phyloP scores from a whole-genome alignment of 2,329 filamentous ascomycete genomes.

The Aspergillus sp. region DNA sequence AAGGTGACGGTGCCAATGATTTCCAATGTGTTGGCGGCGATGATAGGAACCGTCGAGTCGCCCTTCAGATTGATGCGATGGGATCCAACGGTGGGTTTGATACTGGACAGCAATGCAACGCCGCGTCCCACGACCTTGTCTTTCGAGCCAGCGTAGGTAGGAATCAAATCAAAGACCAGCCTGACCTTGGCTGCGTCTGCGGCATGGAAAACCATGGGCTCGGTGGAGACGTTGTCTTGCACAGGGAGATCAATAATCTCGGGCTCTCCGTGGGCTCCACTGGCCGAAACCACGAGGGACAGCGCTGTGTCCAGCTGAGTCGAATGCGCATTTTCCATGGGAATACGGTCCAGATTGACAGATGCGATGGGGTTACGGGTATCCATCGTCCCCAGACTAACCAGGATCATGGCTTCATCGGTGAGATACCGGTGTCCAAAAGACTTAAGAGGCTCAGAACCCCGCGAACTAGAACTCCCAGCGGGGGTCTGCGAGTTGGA shows the following conservation, averaged over 20 bases:
- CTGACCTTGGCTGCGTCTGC: slow-evolving; percentile 77
- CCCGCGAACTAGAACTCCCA: slow-evolving; percentile 39
- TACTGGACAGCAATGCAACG: slow-evolving; percentile 81
- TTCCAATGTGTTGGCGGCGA: slow-evolving; percentile 77
- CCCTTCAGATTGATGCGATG: slow-evolving; percentile 91
- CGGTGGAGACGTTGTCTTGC: slow-evolving; percentile 89
- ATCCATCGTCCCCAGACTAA: slow-evolving; percentile 94
- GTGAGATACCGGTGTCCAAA: slow-evolving; percentile 95
- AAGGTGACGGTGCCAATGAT: slow-evolving; percentile 95
- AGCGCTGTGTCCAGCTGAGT: slow-evolving; percentile 93
- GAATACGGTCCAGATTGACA: slow-evolving; percentile 84
- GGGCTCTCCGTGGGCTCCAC: slow-evolving; percentile 79
- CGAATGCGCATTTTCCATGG: slow-evolving; percentile 80
- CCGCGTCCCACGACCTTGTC: slow-evolving; percentile 85
- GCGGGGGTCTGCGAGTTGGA: slow-evolving; percentile 35
- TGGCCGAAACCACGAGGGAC: slow-evolving; percentile 85
- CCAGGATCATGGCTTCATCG: slow-evolving; percentile 82
- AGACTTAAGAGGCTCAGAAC: slow-evolving; percentile 80
- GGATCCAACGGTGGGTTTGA: slow-evolving; percentile 78
- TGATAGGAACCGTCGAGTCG: slow-evolving; percentile 86
- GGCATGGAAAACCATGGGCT: slow-evolving; percentile 87
- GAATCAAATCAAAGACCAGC: slow-evolving; percentile 89
- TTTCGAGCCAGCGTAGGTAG: slow-evolving; percentile 81
- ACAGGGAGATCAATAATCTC: slow-evolving; percentile 89
- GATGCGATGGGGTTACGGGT: slow-evolving; percentile 77